Evolutionary conservation across 192 early-diverging fungal genomes (phyloP), one percentile per base, ranked within the genome.

Genomic region (Backusella circina): DNA sequence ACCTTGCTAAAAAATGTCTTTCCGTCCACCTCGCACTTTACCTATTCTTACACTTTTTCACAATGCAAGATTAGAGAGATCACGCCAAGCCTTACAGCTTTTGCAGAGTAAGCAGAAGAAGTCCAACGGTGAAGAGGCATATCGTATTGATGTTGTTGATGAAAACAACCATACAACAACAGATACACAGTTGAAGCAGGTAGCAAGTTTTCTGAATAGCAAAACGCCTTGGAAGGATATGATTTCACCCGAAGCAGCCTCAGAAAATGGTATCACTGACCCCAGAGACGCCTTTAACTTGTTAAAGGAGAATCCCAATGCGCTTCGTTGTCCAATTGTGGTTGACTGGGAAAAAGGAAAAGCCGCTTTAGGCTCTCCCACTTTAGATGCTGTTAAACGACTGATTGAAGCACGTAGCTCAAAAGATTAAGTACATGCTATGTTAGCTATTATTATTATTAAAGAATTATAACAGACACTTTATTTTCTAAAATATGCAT

Each of bases 281-380:
- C 16, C 66, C 4, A 47, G 66, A 26, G 64, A 74, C 41, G 73
- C 64, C 2, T 28, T 65, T 28, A 26, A 70, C 0, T n/a, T 77
- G 1, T 50, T 80, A 12, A 73, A 39, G 35, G 6, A 80, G 1
- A 41, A 77, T 7, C 78, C 69, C 0, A 26, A 41, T 2, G n/a
- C 65, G 13, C 61, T 83, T 18, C 37, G 75, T 30, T 71, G 82
- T 47, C 82, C 82, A 16, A 69, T 83, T 38, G 78, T 79, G 0
- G 73, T 83, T 7, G 82, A 83, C 31, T 83, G 82, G 82, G 72
- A 77, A n/a, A 72, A 73, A 37, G 82, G 77, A n/a, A 79, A 73
- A 21, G 81, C 81, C 16, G 81, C 70, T 3, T 35, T 75, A 0
- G 76, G 71, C 28, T 33, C 70, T 12, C 71, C 79, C 4, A 65